A percentile compares a stretch with the other conserved stretches of the same genome.
Conservation (phyloP, 2,329 filamentous ascomycete genomes). For the Aspergillus calidoustus region DNA sequence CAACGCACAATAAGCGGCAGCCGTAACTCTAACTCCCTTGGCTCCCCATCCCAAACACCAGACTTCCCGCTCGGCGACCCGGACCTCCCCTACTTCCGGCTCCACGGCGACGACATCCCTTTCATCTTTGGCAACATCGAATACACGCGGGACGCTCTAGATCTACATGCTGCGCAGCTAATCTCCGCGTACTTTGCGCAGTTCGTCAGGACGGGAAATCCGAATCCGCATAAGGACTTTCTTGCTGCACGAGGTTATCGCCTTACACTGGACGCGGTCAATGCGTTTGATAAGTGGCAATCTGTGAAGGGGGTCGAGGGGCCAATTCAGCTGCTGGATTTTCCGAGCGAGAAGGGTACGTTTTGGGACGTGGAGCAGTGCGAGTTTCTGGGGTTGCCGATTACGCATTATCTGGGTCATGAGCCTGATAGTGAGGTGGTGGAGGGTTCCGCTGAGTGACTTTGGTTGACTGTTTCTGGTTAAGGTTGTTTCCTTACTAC, state of each 20-base stretch:
- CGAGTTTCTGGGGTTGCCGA: constrained; percentile 50
- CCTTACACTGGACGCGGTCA: constrained; percentile 43
- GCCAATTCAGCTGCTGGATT: constrained; percentile 51
- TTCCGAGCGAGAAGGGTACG: constrained; percentile 47
- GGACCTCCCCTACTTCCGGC: constrained; percentile 54
- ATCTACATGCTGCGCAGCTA: constrained; percentile 53
- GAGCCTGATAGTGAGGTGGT: too few relatives aligned
- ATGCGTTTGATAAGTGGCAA: constrained; percentile 38
- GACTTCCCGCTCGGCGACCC: constrained; percentile 51
- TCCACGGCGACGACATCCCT: constrained; percentile 60
- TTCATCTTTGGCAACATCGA: constrained; percentile 59
- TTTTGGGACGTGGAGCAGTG: constrained; percentile 60
- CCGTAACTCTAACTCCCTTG: constrained; percentile 57
- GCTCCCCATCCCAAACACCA: constrained; percentile 48
- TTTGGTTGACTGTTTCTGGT: too few relatives aligned
- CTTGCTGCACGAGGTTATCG: constrained; percentile 54
- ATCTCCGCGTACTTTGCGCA: constrained; percentile 55
- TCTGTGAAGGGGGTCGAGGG: constrained; percentile 23
- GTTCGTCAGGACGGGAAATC: constrained; percentile 57
- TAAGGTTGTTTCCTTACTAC: too few relatives aligned
- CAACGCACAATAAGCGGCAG: constrained; percentile 56
- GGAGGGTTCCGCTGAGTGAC: too few relatives aligned
- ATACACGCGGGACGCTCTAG: constrained; percentile 55
- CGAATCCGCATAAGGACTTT: constrained; percentile 55
- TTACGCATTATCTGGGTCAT: constrained; percentile 31